phyloP scores from a whole-genome alignment of 768 basidiomycete species.

The Rubroboletus satanas region DNA sequence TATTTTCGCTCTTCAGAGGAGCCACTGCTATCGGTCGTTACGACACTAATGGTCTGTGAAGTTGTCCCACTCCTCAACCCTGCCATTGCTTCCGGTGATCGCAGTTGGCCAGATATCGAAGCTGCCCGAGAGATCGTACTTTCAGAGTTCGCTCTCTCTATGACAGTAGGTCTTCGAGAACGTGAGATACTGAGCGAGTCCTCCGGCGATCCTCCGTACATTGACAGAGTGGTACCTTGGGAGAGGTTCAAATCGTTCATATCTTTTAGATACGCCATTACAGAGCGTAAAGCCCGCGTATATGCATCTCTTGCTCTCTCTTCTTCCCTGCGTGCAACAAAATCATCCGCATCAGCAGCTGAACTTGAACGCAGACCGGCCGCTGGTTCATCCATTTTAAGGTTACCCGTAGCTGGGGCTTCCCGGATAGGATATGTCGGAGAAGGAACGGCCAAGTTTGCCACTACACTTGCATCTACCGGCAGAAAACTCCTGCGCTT shows the following conservation, averaged over 20 bases:
- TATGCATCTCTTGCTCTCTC: conserved; percentile 69
- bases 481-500: conserved; percentile 90
- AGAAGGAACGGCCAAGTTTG: conserved; percentile 61
- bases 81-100: conserved; percentile 61
- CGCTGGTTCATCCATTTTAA: conserved; percentile 29
- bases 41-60: conserved; percentile 69
- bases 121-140: conserved; percentile 51
- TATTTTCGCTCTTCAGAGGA: conserved; percentile 80
- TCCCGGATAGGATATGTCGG: conserved; percentile 57
- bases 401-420: conserved; percentile 39
- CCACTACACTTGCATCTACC: conserved; percentile 61
- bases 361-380: conserved; percentile 41
- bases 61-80: conserved; percentile 57
- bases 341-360: conserved; percentile 41
- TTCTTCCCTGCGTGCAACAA: conserved; percentile 56
- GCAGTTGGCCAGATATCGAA: conserved; percentile 53
- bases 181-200: conserved; percentile 39
- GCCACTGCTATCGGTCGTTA: conserved; percentile 66
- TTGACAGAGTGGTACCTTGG: conserved; percentile 51
- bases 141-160: conserved; percentile 45
- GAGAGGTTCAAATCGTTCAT: conserved; percentile 86
- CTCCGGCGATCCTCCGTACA: conserved; percentile 53
- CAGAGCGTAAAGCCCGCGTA: conserved; percentile 76
- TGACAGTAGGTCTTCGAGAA: conserved; percentile 63
- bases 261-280: conserved; percentile 95